Evolutionary conservation across 1,284 basidiomycete species (phyloP).

Genomic region (Neonothopanus nambi): DNA sequence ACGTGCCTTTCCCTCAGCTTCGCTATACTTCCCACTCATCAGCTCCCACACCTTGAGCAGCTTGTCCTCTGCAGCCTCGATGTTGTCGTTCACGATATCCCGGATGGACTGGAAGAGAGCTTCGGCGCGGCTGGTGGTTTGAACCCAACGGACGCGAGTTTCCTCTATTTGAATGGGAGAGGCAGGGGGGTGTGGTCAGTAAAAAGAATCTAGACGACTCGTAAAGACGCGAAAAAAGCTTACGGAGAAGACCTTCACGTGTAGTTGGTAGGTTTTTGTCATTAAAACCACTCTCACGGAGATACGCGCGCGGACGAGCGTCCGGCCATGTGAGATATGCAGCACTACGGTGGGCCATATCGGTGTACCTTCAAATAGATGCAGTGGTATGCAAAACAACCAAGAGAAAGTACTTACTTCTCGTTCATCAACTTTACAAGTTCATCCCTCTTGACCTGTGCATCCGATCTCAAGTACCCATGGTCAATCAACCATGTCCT

Average conservation of each 20-base stretch:
- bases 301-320: slow-evolving; percentile 80
- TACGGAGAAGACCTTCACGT: slow-evolving; percentile 73
- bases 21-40: slow-evolving; percentile 43
- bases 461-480: slow-evolving; percentile 69
- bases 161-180: slow-evolving; percentile 50
- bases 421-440: slow-evolving; percentile 66
- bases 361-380: slow-evolving; percentile 38
- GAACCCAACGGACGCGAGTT: slow-evolving; percentile 76
- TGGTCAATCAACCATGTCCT: slow-evolving; percentile 77
- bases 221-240: no score
- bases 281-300: slow-evolving; percentile 70
- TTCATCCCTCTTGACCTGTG: slow-evolving; percentile 71
- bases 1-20: slow-evolving; percentile 25
- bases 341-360: slow-evolving; percentile 43
- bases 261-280: slow-evolving; percentile 64
- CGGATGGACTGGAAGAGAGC: slow-evolving; percentile 57
- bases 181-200: slow-evolving; percentile 8
- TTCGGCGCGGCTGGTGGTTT: slow-evolving; percentile 59
- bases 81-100: slow-evolving; percentile 60
- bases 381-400: slow-evolving; percentile 11
- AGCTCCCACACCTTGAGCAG: slow-evolving; percentile 45
- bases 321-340: slow-evolving; percentile 88
- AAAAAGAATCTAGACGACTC: neutral
- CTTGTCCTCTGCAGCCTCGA: slow-evolving; percentile 70
- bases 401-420: slow-evolving; percentile 46